A percentile compares a stretch with the other conserved stretches of the same genome.
phyloP scores from a whole-genome alignment of 345 rosid genomes.

The Lepidium africanum region DNA sequence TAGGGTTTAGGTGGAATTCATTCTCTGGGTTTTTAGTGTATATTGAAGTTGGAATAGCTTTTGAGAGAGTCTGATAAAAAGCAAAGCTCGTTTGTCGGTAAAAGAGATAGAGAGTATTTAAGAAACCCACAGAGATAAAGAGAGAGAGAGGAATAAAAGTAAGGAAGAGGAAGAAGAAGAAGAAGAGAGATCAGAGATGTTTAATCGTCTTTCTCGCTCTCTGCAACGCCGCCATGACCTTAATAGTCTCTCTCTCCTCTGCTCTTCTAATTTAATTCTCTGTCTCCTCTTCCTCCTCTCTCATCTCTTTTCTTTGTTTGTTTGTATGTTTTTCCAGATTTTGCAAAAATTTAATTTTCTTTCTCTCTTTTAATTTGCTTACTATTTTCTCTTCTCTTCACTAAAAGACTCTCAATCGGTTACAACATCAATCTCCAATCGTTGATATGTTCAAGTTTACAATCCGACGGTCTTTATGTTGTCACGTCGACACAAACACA shows the following conservation, averaged over 20 bases:
- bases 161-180: slow-evolving; percentile 4
- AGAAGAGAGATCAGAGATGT: slow-evolving; percentile 20
- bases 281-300: slow-evolving; percentile 25
- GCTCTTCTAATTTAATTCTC: slow-evolving; percentile 35
- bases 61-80: slow-evolving; percentile 1
- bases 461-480: slow-evolving; percentile 6
- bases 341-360: not conserved
- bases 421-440: not conserved
- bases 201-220: slow-evolving; percentile 31
- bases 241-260: slow-evolving; percentile 30
- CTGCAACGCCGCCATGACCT: slow-evolving; percentile 81
- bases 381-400: not conserved
- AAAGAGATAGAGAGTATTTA: slow-evolving; percentile 8
- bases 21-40: slow-evolving; percentile 18
- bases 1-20: slow-evolving; percentile 22
- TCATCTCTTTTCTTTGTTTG: slow-evolving; percentile 11
- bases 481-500: slow-evolving; percentile 32
- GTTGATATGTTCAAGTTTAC: slow-evolving; percentile 1
- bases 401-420: not conserved
- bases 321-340: slow-evolving; percentile 26
- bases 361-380: not conserved
- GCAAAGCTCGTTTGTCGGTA: slow-evolving; percentile 28
- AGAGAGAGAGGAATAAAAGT: not conserved
- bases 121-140: not conserved
- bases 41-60: slow-evolving; percentile 15